These are phyloP conservation scores for Yamadazyma pseudoaaseri DNA, from an alignment of 1,139 yeast genomes.

Conservation along the genomic window DNA sequence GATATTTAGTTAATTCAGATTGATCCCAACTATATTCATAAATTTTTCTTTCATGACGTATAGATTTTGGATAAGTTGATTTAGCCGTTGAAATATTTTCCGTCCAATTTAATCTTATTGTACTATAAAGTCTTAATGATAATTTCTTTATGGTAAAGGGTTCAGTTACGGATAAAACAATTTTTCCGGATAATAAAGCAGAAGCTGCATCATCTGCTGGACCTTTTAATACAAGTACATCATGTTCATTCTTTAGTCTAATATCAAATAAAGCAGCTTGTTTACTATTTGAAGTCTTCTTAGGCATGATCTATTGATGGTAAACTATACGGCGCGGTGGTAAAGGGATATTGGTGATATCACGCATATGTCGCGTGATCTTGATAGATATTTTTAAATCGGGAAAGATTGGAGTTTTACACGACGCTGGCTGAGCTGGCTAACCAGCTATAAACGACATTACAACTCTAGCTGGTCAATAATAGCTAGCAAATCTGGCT, in stretches of 20 bases:
- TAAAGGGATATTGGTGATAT: too few species aligned
- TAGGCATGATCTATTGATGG: conserved; percentile 15
- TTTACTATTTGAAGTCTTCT: conserved; percentile 14
- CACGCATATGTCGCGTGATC: too few species aligned
- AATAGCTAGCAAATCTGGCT: not conserved
- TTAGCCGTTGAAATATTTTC: conserved; percentile 48
- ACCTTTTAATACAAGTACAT: conserved; percentile 81
- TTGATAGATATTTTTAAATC: too few species aligned
- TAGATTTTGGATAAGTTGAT: conserved; percentile 48
- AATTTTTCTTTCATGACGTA: conserved; percentile 59
- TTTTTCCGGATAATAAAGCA: conserved; percentile 69
- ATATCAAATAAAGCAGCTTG: conserved; percentile 57
- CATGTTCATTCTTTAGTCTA: conserved; percentile 69
- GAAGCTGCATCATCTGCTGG: conserved; percentile 75
- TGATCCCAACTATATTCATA: conserved; percentile 81
- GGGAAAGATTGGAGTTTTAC: too few species aligned
- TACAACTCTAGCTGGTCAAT: not conserved
- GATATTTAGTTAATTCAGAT: conserved; percentile 44
- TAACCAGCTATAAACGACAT: not conserved
- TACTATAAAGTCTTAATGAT: conserved; percentile 62
- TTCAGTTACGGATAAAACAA: conserved; percentile 75
- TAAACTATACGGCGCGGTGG: too few species aligned
- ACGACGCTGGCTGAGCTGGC: conserved; percentile 1
- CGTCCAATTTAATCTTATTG: conserved; percentile 58
- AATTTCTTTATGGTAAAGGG: conserved; percentile 69